Evolutionary conservation across 108 stramenopile species (phyloP).

Genomic region (Nitzschia palea): DNA sequence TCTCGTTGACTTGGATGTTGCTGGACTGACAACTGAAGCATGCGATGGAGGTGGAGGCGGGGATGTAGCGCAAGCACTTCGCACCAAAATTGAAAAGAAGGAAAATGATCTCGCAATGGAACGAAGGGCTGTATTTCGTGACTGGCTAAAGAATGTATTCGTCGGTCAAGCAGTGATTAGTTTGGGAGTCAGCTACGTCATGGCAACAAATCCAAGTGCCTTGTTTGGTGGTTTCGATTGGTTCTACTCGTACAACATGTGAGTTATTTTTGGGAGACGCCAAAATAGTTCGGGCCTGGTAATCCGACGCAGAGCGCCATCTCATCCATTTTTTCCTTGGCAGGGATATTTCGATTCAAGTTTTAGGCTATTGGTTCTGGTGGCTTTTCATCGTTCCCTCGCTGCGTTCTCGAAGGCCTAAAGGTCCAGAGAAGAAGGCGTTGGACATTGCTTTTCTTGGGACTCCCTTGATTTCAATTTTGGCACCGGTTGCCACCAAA

Average conservation of each 20-base stretch:
- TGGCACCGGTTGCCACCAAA: conserved; percentile 90
- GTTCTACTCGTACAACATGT: conserved; percentile 58
- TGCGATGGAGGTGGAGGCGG: conserved; percentile 74
- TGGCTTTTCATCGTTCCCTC: conserved; percentile 97
- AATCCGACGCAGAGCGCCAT: no score
- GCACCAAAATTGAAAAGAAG: conserved; percentile 83
- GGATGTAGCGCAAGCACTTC: conserved; percentile 61
- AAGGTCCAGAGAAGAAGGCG: conserved; percentile 90
- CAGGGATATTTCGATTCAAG: conserved; percentile 86
- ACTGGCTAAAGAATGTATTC: conserved; percentile 95
- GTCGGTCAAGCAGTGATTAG: conserved; percentile 88
- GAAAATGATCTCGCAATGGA: conserved; percentile 79
- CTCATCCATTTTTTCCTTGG: not conserved
- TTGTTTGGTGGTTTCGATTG: conserved; percentile 77
- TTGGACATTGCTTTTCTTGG: conserved; percentile 94
- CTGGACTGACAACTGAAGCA: conserved; percentile 39
- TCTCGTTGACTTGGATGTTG: conserved; percentile 25
- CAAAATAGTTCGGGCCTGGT: no score
- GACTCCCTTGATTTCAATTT: conserved; percentile 82
- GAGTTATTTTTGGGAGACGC: conserved; percentile 1
- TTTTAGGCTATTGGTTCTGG: conserved; percentile 97
- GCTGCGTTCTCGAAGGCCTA: conserved; percentile 84
- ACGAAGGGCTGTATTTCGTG: conserved; percentile 91
- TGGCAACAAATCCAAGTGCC: conserved; percentile 77
- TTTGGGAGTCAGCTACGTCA: conserved; percentile 77